Evolutionary conservation across 2,329 filamentous ascomycete species (phyloP).

Genomic region (Talaromyces sp.): DNA sequence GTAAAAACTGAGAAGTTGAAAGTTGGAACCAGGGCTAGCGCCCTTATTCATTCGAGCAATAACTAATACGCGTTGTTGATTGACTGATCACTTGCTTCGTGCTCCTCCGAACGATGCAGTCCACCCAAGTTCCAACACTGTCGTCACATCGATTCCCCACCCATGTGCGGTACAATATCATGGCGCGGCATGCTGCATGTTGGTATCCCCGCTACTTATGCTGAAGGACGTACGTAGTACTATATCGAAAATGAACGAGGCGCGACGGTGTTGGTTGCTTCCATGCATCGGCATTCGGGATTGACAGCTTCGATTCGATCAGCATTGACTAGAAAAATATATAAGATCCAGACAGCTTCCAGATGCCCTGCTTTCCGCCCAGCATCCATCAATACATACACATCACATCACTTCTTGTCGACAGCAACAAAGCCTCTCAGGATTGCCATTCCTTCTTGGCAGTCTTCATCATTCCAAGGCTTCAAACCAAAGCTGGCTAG

Average conservation of each 20-base stretch:
- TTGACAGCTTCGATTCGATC: neutral
- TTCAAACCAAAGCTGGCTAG: constrained; percentile 18
- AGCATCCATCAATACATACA: neutral
- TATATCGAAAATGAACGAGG: neutral
- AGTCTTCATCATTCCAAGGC: constrained; percentile 19
- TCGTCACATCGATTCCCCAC: neutral
- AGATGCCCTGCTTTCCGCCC: neutral
- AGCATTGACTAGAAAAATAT: neutral
- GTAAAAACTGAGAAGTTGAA: neutral
- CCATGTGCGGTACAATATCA: neutral
- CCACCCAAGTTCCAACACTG: too few species aligned
- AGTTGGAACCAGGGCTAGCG: neutral
- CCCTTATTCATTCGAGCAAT: neutral
- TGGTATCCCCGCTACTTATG: neutral
- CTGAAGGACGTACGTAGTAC: neutral
- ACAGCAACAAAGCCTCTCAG: neutral
- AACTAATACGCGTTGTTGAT: neutral
- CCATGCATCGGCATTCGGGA: neutral
- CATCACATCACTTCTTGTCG: neutral
- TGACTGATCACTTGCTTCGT: neutral
- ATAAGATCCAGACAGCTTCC: neutral
- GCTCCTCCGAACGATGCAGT: too few species aligned
- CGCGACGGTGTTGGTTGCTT: neutral
- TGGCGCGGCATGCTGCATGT: neutral
- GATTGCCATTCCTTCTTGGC: constrained; percentile 15